These are phyloP conservation scores for Nicotiana knightiana DNA, from an alignment of 257 asterid genomes.

Conservation along the genomic window DNA sequence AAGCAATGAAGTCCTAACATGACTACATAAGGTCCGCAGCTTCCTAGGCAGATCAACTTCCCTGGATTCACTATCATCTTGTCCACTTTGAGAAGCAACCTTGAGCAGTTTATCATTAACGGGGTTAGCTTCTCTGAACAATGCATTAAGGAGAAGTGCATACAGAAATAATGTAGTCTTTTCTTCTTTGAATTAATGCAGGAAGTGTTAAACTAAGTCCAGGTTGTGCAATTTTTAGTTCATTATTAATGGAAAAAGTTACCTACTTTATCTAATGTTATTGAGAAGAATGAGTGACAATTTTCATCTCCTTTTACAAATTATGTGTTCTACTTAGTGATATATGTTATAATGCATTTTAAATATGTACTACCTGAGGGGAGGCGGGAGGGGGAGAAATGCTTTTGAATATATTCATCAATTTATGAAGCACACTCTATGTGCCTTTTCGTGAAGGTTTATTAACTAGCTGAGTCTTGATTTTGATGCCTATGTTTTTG, in stretches of 20 bases:
- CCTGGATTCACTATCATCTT: neutral
- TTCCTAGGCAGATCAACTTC: neutral
- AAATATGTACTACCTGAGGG: neutral
- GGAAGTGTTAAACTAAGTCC: neutral
- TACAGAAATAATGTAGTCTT: too few relatives aligned
- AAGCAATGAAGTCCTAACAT: neutral
- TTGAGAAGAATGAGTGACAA: neutral
- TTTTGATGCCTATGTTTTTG: neutral
- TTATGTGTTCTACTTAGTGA: neutral
- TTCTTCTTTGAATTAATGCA: neutral
- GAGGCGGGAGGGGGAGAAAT: neutral
- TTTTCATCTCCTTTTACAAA: neutral
- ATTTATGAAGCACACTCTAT: neutral
- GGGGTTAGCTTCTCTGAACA: neutral
- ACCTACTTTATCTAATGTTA: neutral
- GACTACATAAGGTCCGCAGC: neutral
- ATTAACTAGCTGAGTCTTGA: neutral
- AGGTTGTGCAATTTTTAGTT: neutral
- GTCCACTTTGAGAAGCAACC: neutral
- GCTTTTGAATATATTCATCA: neutral
- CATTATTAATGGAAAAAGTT: neutral
- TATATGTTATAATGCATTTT: neutral
- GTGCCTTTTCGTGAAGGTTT: neutral
- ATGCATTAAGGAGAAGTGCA: neutral
- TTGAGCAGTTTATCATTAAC: neutral